A percentile compares a stretch with the other conserved stretches of the same genome.
Conservation (phyloP, 345 rosid genomes). For the Mallotus nudiflorus region DNA sequence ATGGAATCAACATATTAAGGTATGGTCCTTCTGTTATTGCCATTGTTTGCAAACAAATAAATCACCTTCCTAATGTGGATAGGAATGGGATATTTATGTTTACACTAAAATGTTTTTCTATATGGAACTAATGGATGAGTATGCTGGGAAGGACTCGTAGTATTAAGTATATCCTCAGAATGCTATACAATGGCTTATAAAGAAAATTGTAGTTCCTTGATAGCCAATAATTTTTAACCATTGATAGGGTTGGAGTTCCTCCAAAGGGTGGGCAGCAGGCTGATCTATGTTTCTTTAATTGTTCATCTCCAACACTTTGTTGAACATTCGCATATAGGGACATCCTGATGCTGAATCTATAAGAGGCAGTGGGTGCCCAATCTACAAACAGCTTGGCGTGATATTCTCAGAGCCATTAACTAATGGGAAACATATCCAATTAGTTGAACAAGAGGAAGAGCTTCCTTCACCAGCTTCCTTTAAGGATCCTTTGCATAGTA, state of each 20-base stretch:
- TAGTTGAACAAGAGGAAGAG: conserved; percentile 22
- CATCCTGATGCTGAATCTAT: conserved; percentile 55
- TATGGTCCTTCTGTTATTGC: conserved; percentile 9
- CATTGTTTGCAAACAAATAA: background rate
- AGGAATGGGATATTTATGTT: conserved; percentile 9
- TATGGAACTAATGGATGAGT: background rate
- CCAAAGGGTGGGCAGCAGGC: conserved; percentile 6
- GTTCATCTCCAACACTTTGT: background rate
- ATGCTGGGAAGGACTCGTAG: background rate
- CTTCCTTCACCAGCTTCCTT: conserved; percentile 11
- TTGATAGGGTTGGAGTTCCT: conserved; percentile 6
- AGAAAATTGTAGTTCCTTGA: conserved; percentile 5
- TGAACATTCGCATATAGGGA: conserved; percentile 32
- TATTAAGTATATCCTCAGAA: background rate
- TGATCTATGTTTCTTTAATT: conserved; percentile 16
- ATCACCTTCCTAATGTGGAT: background rate
- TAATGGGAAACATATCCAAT: conserved; percentile 31
- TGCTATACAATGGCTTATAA: background rate
- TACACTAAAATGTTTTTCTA: background rate
- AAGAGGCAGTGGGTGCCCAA: conserved; percentile 45
- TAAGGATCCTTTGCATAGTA: conserved; percentile 21
- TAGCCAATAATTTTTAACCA: background rate
- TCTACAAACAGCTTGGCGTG: conserved; percentile 45
- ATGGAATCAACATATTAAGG: conserved; percentile 47
- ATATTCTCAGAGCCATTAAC: conserved; percentile 41